A percentile compares a stretch with the other conserved stretches of the same genome.
phyloP scores from a whole-genome alignment of 2,329 filamentous ascomycete species.

The Fusarium coicis region DNA sequence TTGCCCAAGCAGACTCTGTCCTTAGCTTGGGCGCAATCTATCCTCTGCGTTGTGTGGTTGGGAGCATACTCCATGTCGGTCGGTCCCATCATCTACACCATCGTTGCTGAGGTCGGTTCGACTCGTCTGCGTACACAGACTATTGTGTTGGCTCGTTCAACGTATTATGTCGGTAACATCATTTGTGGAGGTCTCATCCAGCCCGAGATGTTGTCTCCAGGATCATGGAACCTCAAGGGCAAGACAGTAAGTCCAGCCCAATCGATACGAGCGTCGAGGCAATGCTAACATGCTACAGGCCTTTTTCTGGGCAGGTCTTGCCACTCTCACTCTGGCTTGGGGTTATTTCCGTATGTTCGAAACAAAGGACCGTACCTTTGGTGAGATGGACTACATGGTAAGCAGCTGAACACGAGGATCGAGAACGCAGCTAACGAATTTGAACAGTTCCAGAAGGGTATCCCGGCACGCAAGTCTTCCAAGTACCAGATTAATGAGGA shows the following conservation, averaged over 20 bases:
- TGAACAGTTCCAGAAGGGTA: constrained; percentile 49
- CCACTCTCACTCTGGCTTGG: constrained; percentile 53
- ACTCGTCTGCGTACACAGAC: constrained; percentile 57
- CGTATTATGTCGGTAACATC: constrained; percentile 56
- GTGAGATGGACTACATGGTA: constrained; percentile 57
- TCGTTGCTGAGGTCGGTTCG: constrained; percentile 56
- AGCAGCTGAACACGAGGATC: not conserved
- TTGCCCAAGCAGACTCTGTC: constrained; percentile 48
- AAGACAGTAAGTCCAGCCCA: constrained; percentile 48
- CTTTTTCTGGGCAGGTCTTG: constrained; percentile 56
- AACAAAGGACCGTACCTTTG: constrained; percentile 58
- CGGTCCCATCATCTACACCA: constrained; percentile 57
- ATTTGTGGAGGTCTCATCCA: constrained; percentile 53
- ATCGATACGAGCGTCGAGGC: not conserved
- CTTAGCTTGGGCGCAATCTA: constrained; percentile 54
- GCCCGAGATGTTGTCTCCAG: constrained; percentile 52
- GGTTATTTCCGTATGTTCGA: constrained; percentile 58
- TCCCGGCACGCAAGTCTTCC: constrained; percentile 53
- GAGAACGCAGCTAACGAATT: constrained; percentile 18
- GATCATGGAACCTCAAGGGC: constrained; percentile 54
- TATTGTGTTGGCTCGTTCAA: constrained; percentile 53
- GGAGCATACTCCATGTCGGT: constrained; percentile 56
- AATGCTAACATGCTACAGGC: constrained; percentile 43
- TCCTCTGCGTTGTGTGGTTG: constrained; percentile 58
- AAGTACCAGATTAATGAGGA: constrained; percentile 51